These are phyloP conservation scores for Oidiodendron maius DNA, from an alignment of 495 filamentous ascomycete species.

Conservation along the genomic window DNA sequence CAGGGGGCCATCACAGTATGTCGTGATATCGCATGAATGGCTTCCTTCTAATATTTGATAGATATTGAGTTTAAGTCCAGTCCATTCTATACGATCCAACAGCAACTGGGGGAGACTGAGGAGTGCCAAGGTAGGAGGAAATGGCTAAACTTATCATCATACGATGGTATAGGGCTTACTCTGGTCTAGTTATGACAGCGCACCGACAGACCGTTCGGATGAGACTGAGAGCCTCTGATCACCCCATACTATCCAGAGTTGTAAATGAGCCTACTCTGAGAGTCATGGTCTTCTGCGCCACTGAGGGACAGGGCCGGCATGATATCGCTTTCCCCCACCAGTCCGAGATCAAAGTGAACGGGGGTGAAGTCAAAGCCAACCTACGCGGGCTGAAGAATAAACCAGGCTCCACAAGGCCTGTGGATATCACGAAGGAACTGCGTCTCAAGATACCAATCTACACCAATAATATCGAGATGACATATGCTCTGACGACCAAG, in stretches of 20 bases:
- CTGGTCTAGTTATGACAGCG: slow-evolving; percentile 43
- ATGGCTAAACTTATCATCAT: neutral
- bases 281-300: slow-evolving; percentile 79
- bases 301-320: slow-evolving; percentile 47
- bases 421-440: slow-evolving; percentile 76
- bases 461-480: slow-evolving; percentile 72
- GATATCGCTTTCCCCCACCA: slow-evolving; percentile 89
- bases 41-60: slow-evolving; percentile 11
- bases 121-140: slow-evolving; percentile 59
- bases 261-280: slow-evolving; percentile 46
- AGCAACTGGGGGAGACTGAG: slow-evolving; percentile 52
- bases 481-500: slow-evolving; percentile 88
- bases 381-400: slow-evolving; percentile 91
- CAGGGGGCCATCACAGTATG: neutral
- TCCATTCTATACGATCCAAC: slow-evolving; percentile 65
- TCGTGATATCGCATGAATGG: no score
- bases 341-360: slow-evolving; percentile 85
- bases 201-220: slow-evolving; percentile 52
- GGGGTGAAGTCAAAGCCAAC: slow-evolving; percentile 80
- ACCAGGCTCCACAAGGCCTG: slow-evolving; percentile 86
- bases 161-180: slow-evolving; percentile 6
- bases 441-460: slow-evolving; percentile 61
- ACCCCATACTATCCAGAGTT: slow-evolving; percentile 42
- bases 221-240: slow-evolving; percentile 43
- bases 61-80: slow-evolving; percentile 60